Evolutionary conservation across 2,329 filamentous ascomycete species (phyloP).

Genomic region (Cercospora sp.): DNA sequence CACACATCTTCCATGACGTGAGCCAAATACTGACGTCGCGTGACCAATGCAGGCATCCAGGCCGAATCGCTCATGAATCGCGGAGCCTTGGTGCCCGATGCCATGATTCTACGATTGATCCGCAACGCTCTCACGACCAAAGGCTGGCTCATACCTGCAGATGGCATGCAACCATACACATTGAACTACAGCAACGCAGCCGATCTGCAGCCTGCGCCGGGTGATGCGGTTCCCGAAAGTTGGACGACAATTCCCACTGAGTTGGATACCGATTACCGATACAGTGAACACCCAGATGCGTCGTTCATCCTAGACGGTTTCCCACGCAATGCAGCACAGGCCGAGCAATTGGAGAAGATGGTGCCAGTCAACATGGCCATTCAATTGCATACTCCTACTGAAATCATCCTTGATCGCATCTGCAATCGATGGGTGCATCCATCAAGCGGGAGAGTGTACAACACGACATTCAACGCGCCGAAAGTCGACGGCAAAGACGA

Average conservation of each 20-base stretch:
- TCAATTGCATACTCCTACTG: slow-evolving; percentile 78
- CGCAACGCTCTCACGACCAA: slow-evolving; percentile 81
- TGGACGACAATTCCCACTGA: slow-evolving; percentile 43
- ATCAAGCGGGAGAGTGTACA: slow-evolving; percentile 89
- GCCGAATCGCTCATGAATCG: slow-evolving; percentile 85
- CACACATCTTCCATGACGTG: neutral
- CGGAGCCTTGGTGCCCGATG: slow-evolving; percentile 87
- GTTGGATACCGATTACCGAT: slow-evolving; percentile 44
- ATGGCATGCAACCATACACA: slow-evolving; percentile 48
- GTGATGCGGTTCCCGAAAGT: slow-evolving; percentile 33
- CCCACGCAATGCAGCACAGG: slow-evolving; percentile 82
- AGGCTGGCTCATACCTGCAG: slow-evolving; percentile 67
- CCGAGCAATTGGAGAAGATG: slow-evolving; percentile 71
- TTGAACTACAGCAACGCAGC: slow-evolving; percentile 43
- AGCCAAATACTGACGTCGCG: slow-evolving; percentile 17
- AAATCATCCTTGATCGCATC: slow-evolving; percentile 86
- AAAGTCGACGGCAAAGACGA: slow-evolving; percentile 81
- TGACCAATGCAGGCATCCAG: slow-evolving; percentile 68
- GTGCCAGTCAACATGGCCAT: slow-evolving; percentile 95
- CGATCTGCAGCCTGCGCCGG: slow-evolving; percentile 25
- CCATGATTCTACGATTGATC: slow-evolving; percentile 88
- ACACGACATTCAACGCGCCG: slow-evolving; percentile 87
- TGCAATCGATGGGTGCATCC: slow-evolving; percentile 91
- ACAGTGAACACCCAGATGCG: slow-evolving; percentile 69
- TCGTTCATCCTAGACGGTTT: slow-evolving; percentile 97